Percentiles rank a stretch among this genome's conserved stretches.
Evolutionary conservation across 306 rosid genomes (phyloP).

Genomic region (Datisca glomerata): DNA sequence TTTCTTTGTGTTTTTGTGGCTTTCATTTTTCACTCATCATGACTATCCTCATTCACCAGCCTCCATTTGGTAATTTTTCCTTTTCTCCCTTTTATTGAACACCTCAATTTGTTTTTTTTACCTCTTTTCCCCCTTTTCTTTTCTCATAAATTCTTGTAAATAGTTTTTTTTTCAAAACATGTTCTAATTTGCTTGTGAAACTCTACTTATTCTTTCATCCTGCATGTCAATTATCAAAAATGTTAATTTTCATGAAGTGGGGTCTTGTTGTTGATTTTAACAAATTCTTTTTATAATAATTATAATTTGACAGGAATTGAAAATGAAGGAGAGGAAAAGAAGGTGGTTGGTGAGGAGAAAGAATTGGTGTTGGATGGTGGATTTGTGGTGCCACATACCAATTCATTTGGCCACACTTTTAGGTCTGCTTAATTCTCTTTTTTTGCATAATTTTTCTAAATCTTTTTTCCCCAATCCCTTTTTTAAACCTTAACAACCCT

Average conservation of each 20-base stretch:
- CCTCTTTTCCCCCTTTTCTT: not conserved
- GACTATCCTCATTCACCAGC: not conserved
- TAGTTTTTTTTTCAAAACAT: not conserved
- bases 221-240: no score
- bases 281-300: no score
- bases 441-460: not conserved
- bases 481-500: no score
- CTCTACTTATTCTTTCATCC: no score
- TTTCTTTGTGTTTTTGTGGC: no score
- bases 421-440: conserved; percentile 19
- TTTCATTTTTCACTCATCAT: not conserved
- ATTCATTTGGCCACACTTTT: conserved; percentile 69
- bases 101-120: no score
- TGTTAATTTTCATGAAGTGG: no score
- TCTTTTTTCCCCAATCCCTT: no score
- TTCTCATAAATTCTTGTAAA: not conserved
- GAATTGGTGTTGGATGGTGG: conserved; percentile 48
- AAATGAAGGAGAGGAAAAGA: conserved; percentile 16
- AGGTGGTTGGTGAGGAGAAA: conserved; percentile 13
- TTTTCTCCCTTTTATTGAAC: not conserved
- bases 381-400: conserved; percentile 30
- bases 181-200: not conserved
- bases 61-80: not conserved
- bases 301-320: no score
- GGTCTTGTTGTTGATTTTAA: no score